Evolutionary conservation across 2,329 filamentous ascomycete species (phyloP), one percentile per base, ranked within the genome.

Genomic region (Fusarium nisikadoi): DNA sequence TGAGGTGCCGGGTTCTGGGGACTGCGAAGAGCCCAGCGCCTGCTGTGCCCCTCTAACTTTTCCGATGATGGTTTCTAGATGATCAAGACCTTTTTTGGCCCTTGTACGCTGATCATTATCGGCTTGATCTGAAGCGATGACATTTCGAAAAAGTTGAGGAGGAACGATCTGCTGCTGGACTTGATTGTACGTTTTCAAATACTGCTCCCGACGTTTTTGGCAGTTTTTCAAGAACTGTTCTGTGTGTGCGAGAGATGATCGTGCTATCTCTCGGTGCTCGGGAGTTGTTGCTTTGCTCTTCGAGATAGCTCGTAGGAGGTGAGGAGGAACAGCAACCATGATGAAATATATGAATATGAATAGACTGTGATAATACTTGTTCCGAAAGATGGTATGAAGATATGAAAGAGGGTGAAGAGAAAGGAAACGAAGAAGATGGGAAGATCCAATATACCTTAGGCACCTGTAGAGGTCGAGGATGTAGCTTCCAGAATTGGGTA

Each of bases 271-370:
- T 29, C 83, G 81, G 8, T 75, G 65, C 5, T 83, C 79, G 5
- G 81, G 76, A 41, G 84, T 84, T 64, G 8, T 19, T 11, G 71
- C 65, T 6, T 79, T 70, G 41, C 81, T 82, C 52, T 84, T 78
- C 38, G 83, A 82, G 56, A 87, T 85, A 59, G 80, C 80, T 36
- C 75, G 78, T 27, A 87, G 80, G 16, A 87, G 79, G 62, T 87
- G 83, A 25, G 85, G 85, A 25, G 85, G 85, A 8, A 86, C 23
- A 20, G 43, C 49, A n/a, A 65, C 59, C 62, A 65, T 65, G 27
- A 27, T 57, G 29, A 29, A 35, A 16, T 11, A 12, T 39, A 11
- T 19, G 31, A 29, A 41, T 39, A 47, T n/a, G 43, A n/a, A 55
- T 27, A 16, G 27, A 45, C 17, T 35, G 17, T n/a, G 20, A 35